These are phyloP conservation scores for Fusarium penzigii DNA, from an alignment of 2,329 filamentous ascomycete species.

Conservation along the genomic window DNA sequence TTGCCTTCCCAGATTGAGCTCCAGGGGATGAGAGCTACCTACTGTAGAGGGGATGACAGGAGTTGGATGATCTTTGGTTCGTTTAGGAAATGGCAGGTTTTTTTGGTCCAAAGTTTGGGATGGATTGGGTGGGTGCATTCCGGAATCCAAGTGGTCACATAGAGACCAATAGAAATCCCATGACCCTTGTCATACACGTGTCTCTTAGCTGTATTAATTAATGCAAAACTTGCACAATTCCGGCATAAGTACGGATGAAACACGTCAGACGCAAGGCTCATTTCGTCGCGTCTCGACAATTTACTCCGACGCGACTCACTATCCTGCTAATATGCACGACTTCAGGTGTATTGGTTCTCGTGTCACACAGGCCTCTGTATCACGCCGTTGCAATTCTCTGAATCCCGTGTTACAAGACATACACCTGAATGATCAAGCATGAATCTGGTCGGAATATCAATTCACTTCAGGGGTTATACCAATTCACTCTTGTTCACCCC, in stretches of 20 bases:
- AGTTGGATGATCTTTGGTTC: not conserved
- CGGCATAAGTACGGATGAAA: not conserved
- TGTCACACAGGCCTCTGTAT: not conserved
- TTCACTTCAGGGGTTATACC: not conserved
- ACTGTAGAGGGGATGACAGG: not conserved
- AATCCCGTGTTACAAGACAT: no score
- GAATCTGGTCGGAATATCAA: not conserved
- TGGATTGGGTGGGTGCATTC: not conserved
- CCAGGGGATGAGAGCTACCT: not conserved
- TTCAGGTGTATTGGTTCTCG: no score
- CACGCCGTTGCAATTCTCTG: not conserved
- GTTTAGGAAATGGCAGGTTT: no score
- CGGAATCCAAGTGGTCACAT: not conserved
- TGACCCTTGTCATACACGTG: not conserved
- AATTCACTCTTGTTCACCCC: slow-evolving; percentile 6
- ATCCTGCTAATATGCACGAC: not conserved
- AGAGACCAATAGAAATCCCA: not conserved
- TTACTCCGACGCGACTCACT: not conserved
- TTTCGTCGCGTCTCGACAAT: not conserved
- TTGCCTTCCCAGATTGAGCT: not conserved
- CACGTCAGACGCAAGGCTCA: not conserved
- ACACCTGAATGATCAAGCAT: not conserved
- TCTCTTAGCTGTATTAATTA: not conserved
- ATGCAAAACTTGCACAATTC: not conserved
- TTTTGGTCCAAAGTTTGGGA: no score